A percentile compares a stretch with the other conserved stretches of the same genome.
These are phyloP conservation scores for Ambrosiella cleistominuta DNA, from an alignment of 2,329 filamentous ascomycete genomes.

Conservation along the genomic window DNA sequence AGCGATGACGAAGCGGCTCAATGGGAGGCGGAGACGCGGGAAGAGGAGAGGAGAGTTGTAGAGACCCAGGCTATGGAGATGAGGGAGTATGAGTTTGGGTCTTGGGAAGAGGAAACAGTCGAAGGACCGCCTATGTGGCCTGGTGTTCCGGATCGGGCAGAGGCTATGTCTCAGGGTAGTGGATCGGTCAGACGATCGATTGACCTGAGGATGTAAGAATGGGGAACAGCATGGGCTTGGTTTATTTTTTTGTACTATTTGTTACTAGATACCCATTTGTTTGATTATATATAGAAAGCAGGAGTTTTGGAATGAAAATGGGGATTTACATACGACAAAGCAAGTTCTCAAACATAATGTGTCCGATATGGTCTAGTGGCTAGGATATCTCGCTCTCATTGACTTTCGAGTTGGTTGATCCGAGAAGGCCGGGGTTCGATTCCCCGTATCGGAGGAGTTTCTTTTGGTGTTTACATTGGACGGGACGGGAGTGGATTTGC, in stretches of 20 bases:
- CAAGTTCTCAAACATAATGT: too few relatives aligned
- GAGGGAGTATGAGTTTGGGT: background rate
- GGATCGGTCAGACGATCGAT: background rate
- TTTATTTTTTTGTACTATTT: background rate
- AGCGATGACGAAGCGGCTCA: background rate
- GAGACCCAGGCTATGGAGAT: background rate
- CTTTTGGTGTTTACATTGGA: too few relatives aligned
- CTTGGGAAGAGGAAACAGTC: too few relatives aligned
- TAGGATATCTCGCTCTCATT: too few relatives aligned
- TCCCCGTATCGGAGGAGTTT: conserved; percentile 13
- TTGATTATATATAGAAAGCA: background rate
- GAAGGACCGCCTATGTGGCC: conserved; percentile 10
- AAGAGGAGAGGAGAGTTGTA: background rate
- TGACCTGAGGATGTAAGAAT: background rate
- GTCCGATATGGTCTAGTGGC: too few relatives aligned
- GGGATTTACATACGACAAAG: too few relatives aligned
- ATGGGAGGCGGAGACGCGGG: background rate
- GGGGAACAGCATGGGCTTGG: background rate
- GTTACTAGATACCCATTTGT: conserved; percentile 3
- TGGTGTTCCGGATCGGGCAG: background rate
- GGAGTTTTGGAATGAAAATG: background rate
- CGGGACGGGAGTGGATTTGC: too few relatives aligned
- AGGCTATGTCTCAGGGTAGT: background rate
- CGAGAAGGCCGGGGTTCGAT: conserved; percentile 15
- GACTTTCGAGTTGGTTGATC: background rate